Percentiles rank a stretch among this genome's conserved stretches.
Conservation (phyloP, 305 asterid species). For the Fraxinus nigra region DNA sequence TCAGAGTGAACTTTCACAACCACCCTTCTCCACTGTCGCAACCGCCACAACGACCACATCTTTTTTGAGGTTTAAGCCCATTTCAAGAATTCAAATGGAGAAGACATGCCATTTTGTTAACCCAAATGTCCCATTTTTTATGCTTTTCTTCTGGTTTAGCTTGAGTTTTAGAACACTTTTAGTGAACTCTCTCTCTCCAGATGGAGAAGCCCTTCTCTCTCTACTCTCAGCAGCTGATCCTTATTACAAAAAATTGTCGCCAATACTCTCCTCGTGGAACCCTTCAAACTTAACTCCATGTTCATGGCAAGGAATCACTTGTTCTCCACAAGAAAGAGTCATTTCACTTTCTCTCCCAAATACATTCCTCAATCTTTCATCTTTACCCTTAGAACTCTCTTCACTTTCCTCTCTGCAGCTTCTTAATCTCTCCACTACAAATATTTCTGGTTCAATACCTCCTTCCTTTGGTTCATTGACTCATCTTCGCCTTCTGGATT, state of each 20-base stretch:
- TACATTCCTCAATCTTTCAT: slow-evolving; percentile 74
- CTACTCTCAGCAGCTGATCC: slow-evolving; percentile 60
- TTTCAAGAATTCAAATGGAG: slow-evolving; percentile 34
- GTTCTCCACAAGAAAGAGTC: slow-evolving; percentile 79
- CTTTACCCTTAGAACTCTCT: slow-evolving; percentile 54
- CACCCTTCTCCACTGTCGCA: neutral
- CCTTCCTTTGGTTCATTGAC: slow-evolving; percentile 55
- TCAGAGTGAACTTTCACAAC: neutral
- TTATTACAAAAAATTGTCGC: slow-evolving; percentile 47
- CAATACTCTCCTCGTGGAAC: slow-evolving; percentile 72
- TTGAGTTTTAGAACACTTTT: slow-evolving; percentile 12
- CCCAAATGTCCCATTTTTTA: slow-evolving; percentile 22
- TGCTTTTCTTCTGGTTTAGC: slow-evolving; percentile 26
- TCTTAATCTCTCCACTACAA: slow-evolving; percentile 80
- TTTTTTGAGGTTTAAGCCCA: neutral
- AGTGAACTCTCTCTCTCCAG: slow-evolving; percentile 57
- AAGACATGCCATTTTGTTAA: slow-evolving; percentile 8
- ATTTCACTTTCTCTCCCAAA: slow-evolving; percentile 77
- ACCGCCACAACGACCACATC: neutral
- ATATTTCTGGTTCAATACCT: slow-evolving; percentile 76
- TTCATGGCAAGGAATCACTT: slow-evolving; percentile 86
- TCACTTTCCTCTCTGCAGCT: slow-evolving; percentile 77
- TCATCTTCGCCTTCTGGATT: slow-evolving; percentile 66
- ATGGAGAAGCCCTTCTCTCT: slow-evolving; percentile 81
- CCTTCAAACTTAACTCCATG: slow-evolving; percentile 71